Percentiles rank a stretch among this genome's conserved stretches.
Evolutionary conservation across 768 basidiomycete genomes (phyloP).

Genomic region (Tylopilus felleus): DNA sequence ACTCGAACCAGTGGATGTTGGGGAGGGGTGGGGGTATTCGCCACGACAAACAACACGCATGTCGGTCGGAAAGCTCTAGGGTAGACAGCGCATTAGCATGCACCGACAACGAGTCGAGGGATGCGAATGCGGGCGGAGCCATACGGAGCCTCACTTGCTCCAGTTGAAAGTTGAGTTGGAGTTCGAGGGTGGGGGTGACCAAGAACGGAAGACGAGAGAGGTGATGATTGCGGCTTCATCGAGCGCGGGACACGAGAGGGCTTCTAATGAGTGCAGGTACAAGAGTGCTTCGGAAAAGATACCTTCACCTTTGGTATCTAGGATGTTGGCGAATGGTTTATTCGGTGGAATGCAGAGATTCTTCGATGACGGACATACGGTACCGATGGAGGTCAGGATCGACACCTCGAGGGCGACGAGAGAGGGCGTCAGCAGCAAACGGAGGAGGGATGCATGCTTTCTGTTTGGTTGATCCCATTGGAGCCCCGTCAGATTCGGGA

Average conservation of each 20-base stretch:
- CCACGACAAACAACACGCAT: slow-evolving; percentile 15
- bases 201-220: slow-evolving; percentile 22
- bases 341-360: slow-evolving; percentile 4
- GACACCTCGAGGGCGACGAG: slow-evolving; percentile 20
- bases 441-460: slow-evolving; percentile 19
- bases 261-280: slow-evolving; percentile 13
- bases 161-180: slow-evolving; percentile 12
- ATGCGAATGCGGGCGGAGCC: slow-evolving; percentile 15
- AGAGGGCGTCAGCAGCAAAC: slow-evolving; percentile 21
- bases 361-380: slow-evolving; percentile 20
- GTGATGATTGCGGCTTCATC: slow-evolving; percentile 22
- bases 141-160: slow-evolving; percentile 12
- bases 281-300: slow-evolving; percentile 23
- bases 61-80: slow-evolving; percentile 18
- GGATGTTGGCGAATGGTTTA: neutral
- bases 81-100: slow-evolving; percentile 7
- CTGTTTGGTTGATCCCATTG: slow-evolving; percentile 14
- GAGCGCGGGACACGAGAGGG: slow-evolving; percentile 18
- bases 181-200: slow-evolving; percentile 12
- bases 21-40: slow-evolving; percentile 8
- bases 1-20: slow-evolving; percentile 9
- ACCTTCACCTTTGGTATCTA: slow-evolving; percentile 14
- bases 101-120: slow-evolving; percentile 10
- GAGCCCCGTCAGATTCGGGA: slow-evolving; percentile 22
- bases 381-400: slow-evolving; percentile 19